Conservation (phyloP, 1,139 yeast genomes). For the Lodderomyces parapsilosis region DNA sequence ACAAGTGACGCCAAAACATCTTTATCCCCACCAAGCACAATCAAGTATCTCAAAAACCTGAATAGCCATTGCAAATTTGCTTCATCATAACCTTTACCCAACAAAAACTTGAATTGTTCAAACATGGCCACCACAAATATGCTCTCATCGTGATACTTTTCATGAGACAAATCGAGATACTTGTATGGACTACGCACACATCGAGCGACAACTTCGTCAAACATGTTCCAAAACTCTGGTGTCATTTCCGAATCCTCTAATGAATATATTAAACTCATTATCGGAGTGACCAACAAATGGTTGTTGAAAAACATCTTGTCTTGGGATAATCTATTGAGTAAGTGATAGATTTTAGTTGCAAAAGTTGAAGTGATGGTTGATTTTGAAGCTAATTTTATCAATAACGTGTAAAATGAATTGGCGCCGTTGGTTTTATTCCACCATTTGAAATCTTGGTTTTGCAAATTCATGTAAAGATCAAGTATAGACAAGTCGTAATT, state of each 20-base stretch:
- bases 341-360: conserved; percentile 22
- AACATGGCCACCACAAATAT: conserved; percentile 64
- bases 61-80: conserved; percentile 51
- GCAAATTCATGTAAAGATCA: conserved; percentile 44
- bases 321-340: conserved; percentile 22
- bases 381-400: conserved; percentile 47
- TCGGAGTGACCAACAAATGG: conserved; percentile 44
- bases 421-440: conserved; percentile 61
- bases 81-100: conserved; percentile 23
- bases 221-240: conserved; percentile 44
- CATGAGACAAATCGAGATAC: conserved; percentile 66
- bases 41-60: conserved; percentile 41
- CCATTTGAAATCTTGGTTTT: conserved; percentile 47
- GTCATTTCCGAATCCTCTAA: conserved; percentile 21
- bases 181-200: conserved; percentile 75
- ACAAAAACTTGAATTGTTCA: conserved; percentile 70
- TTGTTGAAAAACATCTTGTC: conserved; percentile 44
- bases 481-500: conserved; percentile 55
- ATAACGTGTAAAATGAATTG: conserved; percentile 55
- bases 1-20: conserved; percentile 11
- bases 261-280: conserved; percentile 41
- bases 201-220: conserved; percentile 76
- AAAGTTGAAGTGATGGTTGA: conserved; percentile 19
- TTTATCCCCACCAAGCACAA: conserved; percentile 55
- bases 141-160: conserved; percentile 44